Conservation (phyloP, 2,329 filamentous ascomycete genomes). For the Chalaropsis ovoidea region DNA sequence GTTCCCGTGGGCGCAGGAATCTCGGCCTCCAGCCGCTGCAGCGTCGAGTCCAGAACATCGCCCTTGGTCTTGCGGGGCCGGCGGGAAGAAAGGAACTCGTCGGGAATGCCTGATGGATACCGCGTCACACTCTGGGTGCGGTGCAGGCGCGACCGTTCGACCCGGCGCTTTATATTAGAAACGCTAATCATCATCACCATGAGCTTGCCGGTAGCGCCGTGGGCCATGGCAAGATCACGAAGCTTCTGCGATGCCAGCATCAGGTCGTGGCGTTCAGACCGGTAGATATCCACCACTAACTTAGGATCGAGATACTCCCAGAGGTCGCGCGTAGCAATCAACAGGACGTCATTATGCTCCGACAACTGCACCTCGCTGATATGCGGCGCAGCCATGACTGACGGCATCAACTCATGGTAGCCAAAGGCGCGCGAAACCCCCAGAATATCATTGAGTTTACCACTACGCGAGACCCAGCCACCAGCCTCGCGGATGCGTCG, state of each 20-base stretch:
- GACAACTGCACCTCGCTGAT: slow-evolving; percentile 67
- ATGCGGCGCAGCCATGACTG: slow-evolving; percentile 82
- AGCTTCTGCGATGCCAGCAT: slow-evolving; percentile 95
- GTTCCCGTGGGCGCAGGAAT: slow-evolving; percentile 86
- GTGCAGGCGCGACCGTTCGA: slow-evolving; percentile 60
- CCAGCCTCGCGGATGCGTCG: slow-evolving; percentile 87
- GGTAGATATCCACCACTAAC: slow-evolving; percentile 81
- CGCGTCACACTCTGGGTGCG: slow-evolving; percentile 78
- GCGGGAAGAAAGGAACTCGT: slow-evolving; percentile 55
- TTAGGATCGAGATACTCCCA: slow-evolving; percentile 92
- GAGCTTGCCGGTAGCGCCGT: slow-evolving; percentile 85
- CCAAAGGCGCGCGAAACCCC: slow-evolving; percentile 92
- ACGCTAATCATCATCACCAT: slow-evolving; percentile 99
- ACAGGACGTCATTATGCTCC: slow-evolving; percentile 85
- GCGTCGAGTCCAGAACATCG: slow-evolving; percentile 69
- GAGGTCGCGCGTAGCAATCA: slow-evolving; percentile 82
- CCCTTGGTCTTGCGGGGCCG: slow-evolving; percentile 54
- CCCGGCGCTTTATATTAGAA: slow-evolving; percentile 73
- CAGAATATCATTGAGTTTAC: slow-evolving; percentile 81
- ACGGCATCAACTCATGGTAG: slow-evolving; percentile 83
- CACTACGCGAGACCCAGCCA: slow-evolving; percentile 89
- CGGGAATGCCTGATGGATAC: slow-evolving; percentile 58
- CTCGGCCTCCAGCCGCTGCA: slow-evolving; percentile 78
- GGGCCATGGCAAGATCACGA: slow-evolving; percentile 87
- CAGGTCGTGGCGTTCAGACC: slow-evolving; percentile 74